phyloP scores from a whole-genome alignment of 306 rosid species.

The Carpinus fangiana region DNA sequence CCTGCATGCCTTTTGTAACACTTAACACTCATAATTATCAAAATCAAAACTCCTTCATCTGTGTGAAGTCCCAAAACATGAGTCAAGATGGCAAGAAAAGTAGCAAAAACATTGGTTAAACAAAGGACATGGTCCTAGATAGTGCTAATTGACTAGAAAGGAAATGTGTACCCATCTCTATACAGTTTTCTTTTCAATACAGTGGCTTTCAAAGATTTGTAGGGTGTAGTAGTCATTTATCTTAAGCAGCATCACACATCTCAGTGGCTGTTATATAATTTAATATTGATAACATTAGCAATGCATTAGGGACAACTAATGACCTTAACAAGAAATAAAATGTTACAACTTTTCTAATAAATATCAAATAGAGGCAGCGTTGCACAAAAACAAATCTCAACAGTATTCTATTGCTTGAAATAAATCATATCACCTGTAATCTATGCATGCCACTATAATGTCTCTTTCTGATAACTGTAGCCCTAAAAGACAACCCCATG shows the following conservation, averaged over 20 bases:
- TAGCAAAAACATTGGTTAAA: neutral
- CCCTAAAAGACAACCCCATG: conserved; percentile 96
- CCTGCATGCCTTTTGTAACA: too few species aligned
- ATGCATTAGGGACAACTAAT: neutral
- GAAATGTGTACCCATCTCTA: neutral
- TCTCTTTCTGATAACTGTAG: conserved; percentile 85
- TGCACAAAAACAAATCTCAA: neutral
- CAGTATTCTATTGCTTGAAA: conserved; percentile 6
- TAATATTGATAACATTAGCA: neutral
- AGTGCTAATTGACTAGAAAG: neutral
- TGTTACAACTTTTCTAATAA: neutral
- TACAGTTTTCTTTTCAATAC: neutral
- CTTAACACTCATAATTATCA: too few species aligned
- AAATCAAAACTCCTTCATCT: neutral
- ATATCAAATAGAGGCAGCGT: neutral
- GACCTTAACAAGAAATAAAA: neutral
- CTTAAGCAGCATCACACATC: neutral
- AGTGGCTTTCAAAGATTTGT: neutral
- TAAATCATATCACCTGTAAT: conserved; percentile 62
- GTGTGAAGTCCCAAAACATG: neutral
- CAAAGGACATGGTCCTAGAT: neutral
- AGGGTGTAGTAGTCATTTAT: neutral
- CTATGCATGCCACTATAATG: conserved; percentile 92
- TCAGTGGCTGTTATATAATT: neutral
- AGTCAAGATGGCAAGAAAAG: neutral